phyloP scores from a whole-genome alignment of 805 yeast species.

The Priceomyces castillae region DNA sequence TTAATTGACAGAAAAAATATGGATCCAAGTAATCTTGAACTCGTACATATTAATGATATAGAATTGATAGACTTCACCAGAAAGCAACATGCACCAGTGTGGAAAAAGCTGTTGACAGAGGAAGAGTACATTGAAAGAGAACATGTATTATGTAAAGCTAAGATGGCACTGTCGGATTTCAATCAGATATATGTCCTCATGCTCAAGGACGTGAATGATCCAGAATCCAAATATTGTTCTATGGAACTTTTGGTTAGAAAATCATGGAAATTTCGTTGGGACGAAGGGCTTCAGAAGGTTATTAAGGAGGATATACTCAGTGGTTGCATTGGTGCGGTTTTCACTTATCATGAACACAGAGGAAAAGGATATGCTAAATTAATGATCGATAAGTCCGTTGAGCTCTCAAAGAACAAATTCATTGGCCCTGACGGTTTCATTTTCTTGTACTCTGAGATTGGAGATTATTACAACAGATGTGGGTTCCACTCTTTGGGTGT shows the following conservation, averaged over 20 bases:
- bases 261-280: conserved; percentile 22
- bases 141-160: conserved; percentile 22
- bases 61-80: conserved; percentile 32
- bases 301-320: conserved; percentile 17
- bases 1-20: too few species aligned
- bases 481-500: conserved; percentile 40
- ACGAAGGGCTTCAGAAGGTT: conserved; percentile 14
- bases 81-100: conserved; percentile 29
- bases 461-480: conserved; percentile 37
- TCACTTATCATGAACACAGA: conserved; percentile 34
- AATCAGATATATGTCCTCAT: conserved; percentile 20
- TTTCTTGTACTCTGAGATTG: conserved; percentile 42
- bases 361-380: conserved; percentile 37
- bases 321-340: conserved; percentile 44
- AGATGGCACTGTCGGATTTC: conserved; percentile 10
- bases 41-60: conserved; percentile 20
- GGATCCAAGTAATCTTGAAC: conserved; percentile 10
- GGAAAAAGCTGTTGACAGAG: conserved; percentile 35
- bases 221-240: conserved; percentile 27
- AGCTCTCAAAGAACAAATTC: conserved; percentile 17
- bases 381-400: conserved; percentile 38
- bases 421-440: conserved; percentile 33
- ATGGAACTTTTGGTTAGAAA: conserved; percentile 34
- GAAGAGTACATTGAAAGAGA: conserved; percentile 38
- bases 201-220: conserved; percentile 18